Conservation (phyloP, 495 filamentous ascomycete species). For the Lophium mytilinum region DNA sequence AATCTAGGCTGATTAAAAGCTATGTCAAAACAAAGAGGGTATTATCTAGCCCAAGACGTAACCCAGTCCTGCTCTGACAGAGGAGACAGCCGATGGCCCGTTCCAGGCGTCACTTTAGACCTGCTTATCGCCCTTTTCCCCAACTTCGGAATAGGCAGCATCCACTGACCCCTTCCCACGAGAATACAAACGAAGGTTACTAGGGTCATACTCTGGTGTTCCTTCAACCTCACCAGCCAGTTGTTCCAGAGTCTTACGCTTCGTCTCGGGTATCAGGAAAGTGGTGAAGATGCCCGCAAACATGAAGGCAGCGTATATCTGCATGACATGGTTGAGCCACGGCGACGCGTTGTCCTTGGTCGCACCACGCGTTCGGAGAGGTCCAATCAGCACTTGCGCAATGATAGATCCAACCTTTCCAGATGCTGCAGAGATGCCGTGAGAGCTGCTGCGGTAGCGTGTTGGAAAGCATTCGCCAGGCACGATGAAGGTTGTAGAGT, state of each 20-base stretch:
- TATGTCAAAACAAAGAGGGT: too few relatives aligned
- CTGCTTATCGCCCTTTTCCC: neutral
- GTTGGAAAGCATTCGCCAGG: conserved; percentile 89
- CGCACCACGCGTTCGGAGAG: conserved; percentile 31
- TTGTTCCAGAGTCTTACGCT: conserved; percentile 49
- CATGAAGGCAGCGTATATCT: conserved; percentile 80
- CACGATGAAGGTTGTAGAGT: conserved; percentile 83
- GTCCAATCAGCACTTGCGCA: conserved; percentile 43
- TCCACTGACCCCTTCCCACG: neutral
- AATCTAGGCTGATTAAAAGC: too few relatives aligned
- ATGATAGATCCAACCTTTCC: conserved; percentile 77
- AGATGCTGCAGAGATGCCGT: conserved; percentile 74
- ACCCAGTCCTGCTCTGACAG: too few relatives aligned
- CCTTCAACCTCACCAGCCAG: conserved; percentile 25
- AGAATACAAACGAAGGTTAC: neutral
- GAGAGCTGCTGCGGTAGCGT: conserved; percentile 72
- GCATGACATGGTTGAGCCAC: conserved; percentile 72
- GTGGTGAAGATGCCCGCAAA: conserved; percentile 59
- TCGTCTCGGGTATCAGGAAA: conserved; percentile 65
- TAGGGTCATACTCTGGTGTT: conserved; percentile 13
- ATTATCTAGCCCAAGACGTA: too few relatives aligned
- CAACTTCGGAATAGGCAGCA: neutral
- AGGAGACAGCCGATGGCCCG: neutral
- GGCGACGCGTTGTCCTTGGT: conserved; percentile 36
- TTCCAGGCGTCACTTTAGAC: neutral